These are phyloP conservation scores for Chaetoceros muelleri DNA, from an alignment of 108 stramenopile genomes.

Conservation along the genomic window DNA sequence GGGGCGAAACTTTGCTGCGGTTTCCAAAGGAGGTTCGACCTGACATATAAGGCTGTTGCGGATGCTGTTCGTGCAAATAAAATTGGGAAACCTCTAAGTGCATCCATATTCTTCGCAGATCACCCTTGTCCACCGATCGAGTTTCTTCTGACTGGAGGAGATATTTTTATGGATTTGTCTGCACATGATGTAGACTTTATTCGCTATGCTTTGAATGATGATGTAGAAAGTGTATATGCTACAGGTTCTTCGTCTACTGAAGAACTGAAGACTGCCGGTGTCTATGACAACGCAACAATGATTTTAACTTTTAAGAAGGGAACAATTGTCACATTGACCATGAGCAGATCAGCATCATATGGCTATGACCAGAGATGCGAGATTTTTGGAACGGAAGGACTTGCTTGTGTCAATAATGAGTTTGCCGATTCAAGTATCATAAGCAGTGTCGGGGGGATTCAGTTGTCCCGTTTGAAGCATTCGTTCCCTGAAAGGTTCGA, in stretches of 20 bases:
- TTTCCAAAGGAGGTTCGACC: conserved; percentile 68
- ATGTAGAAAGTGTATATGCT: conserved; percentile 43
- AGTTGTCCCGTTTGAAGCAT: conserved; percentile 27
- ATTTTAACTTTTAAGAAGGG: conserved; percentile 36
- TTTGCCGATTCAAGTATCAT: conserved; percentile 23
- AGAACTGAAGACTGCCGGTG: conserved; percentile 29
- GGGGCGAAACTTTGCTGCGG: conserved; percentile 50
- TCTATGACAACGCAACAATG: conserved; percentile 64
- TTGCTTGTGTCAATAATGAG: conserved; percentile 29
- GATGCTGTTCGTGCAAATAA: conserved; percentile 13
- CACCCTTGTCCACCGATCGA: conserved; percentile 52
- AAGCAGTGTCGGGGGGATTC: conserved; percentile 27
- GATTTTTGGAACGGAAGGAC: conserved; percentile 39
- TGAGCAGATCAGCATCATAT: conserved; percentile 42
- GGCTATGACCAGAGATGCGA: conserved; percentile 78
- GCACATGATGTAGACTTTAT: conserved; percentile 73
- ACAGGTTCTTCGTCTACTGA: conserved; percentile 35
- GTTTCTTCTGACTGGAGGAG: conserved; percentile 52
- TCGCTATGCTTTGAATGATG: conserved; percentile 30
- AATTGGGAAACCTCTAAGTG: conserved; percentile 29
- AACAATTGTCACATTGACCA: conserved; percentile 18
- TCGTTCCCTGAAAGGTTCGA: conserved; percentile 61
- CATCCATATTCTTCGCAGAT: conserved; percentile 54
- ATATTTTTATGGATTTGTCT: conserved; percentile 56
- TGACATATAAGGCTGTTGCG: conserved; percentile 33